Base-by-base conservation (phyloP, 169 alveolate genomes). In the Babesia ovis region DNA sequence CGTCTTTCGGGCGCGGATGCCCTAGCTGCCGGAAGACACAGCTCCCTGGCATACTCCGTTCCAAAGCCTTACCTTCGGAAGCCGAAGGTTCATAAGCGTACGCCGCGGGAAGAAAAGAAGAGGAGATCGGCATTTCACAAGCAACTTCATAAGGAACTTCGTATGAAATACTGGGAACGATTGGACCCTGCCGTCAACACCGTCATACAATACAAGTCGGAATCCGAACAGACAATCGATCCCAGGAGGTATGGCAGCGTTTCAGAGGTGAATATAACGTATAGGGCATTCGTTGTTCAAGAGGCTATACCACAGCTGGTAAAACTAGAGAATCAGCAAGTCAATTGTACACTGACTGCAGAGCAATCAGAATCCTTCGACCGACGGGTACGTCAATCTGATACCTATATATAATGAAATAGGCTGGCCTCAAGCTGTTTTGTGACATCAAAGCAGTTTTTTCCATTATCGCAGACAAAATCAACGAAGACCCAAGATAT, bases 221-320 rank as follows among this genome's bases (percentile, higher is more conserved):
- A 69, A 16, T 37, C 29, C 11, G 25, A 60, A 23, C 57, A 11
- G 16, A 16, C 31, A n/a, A 70, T 79, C 61, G 87, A 79, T 70
- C 87, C 87, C 9, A 79, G 61, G 54, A 79, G 87, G 87, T 68
- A 69, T n/a, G 20, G 11, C 4, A 22, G 1, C 2, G 58, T 34
- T 2, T 25, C 25, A 12, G 31, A 0, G 4, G 4, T 6, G 12
- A 34, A 45, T 12, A 32, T n/a, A 6, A 12, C 6, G 4, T 23
- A 25, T 37, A 79, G 87, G 83, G 53, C 75, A 29, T 79, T 79
- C 60, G 70, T 79, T 16, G 87, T 79, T 16, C 87, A 79, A 68
- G 87, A 79, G 53, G 87, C 56, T 18, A 79, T 79, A 35, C 87
- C 87, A 23, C n/a, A 67, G 32, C 73, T 79, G 45, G 87, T 79